Conservation (phyloP, 768 basidiomycete genomes). For the Albatrellus ellisii region DNA sequence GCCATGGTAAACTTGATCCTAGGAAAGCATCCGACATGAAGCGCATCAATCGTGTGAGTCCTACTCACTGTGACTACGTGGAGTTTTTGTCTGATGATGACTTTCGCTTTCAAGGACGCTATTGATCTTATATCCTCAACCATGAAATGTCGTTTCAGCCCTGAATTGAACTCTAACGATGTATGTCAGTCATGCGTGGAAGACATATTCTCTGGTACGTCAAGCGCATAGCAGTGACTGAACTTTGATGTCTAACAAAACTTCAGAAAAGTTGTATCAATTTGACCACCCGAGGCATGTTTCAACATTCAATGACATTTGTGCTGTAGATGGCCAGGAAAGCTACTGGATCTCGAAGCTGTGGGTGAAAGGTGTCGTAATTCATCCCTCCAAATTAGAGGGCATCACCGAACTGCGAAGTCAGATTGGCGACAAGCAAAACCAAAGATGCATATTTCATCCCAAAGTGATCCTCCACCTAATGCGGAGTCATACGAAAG, state of each 20-base stretch:
- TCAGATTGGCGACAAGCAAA: constrained; percentile 61
- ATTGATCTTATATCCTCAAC: not conserved
- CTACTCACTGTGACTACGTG: not conserved
- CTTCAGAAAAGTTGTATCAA: constrained; percentile 54
- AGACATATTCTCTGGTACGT: constrained; percentile 41
- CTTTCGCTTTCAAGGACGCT: not conserved
- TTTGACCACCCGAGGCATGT: constrained; percentile 54
- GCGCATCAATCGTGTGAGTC: constrained; percentile 41
- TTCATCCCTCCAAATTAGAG: constrained; percentile 1
- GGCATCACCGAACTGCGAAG: constrained; percentile 1
- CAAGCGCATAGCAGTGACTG: constrained; percentile 1
- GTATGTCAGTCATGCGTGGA: constrained; percentile 51
- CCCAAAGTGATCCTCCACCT: constrained; percentile 52
- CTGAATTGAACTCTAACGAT: constrained; percentile 18
- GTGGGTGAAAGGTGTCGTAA: constrained; percentile 57
- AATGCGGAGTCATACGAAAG: constrained; percentile 38
- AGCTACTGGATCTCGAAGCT: constrained; percentile 67
- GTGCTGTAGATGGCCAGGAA: constrained; percentile 26
- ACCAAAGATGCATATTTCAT: constrained; percentile 63
- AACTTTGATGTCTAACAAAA: not conserved
- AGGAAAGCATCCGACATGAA: constrained; percentile 50
- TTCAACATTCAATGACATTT: constrained; percentile 40
- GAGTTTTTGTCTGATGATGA: not conserved
- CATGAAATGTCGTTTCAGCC: not conserved
- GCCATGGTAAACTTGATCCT: constrained; percentile 52